Evolutionary conservation across 2,329 filamentous ascomycete species (phyloP).

Genomic region (Cadophora gregata): DNA sequence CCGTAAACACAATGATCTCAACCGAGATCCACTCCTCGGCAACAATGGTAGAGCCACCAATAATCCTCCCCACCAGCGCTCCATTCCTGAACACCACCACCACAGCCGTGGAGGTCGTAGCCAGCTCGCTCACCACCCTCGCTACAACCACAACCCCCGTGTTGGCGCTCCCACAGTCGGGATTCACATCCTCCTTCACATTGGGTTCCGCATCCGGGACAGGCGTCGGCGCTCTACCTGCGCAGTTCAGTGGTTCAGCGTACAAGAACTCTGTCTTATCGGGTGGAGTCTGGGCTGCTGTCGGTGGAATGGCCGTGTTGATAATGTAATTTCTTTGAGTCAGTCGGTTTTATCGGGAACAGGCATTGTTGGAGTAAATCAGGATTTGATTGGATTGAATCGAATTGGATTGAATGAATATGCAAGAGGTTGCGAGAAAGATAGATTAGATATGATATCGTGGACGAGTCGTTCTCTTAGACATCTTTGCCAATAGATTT

Average conservation of each 20-base stretch:
- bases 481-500: conserved; percentile 18
- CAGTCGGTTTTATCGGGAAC: neutral
- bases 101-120: neutral
- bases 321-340: conserved; percentile 15
- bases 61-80: neutral
- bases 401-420: neutral
- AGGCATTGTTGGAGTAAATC: neutral
- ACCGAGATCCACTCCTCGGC: conserved; percentile 11
- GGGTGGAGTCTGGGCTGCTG: conserved; percentile 8
- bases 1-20: conserved; percentile 1
- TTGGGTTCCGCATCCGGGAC: conserved; percentile 6
- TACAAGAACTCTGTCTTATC: neutral
- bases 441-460: conserved; percentile 16
- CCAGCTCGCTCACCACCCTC: conserved; percentile 10
- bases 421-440: neutral
- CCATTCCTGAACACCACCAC: conserved; percentile 4
- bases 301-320: conserved; percentile 10
- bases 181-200: conserved; percentile 14
- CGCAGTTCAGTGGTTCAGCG: conserved; percentile 6
- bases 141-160: neutral
- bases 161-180: neutral
- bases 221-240: conserved; percentile 8
- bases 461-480: conserved; percentile 14
- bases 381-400: neutral
- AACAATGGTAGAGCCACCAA: neutral